phyloP scores from a whole-genome alignment of 345 rosid genomes.

The Hypericum perforatum region DNA sequence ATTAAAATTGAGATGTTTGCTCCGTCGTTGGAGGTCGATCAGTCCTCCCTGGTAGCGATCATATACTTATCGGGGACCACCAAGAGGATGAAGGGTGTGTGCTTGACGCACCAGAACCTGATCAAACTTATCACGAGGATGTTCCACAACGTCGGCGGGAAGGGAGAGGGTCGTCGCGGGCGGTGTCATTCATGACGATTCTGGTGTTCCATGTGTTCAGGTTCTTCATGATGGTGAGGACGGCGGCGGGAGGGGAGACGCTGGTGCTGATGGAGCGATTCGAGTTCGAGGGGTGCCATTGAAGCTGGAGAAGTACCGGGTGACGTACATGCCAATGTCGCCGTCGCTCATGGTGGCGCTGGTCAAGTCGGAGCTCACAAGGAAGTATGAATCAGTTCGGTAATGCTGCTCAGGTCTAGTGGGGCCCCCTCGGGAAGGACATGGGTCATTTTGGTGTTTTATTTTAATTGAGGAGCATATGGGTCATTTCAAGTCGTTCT shows the following conservation, averaged over 20 bases:
- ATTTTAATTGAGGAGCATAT: no score
- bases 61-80: conserved; percentile 82
- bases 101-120: conserved; percentile 57
- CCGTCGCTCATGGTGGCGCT: conserved; percentile 71
- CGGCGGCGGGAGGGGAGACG: conserved; percentile 30
- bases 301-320: conserved; percentile 41
- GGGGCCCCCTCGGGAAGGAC: conserved; percentile 81
- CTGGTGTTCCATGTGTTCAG: conserved; percentile 42
- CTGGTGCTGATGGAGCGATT: conserved; percentile 37
- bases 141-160: conserved; percentile 10
- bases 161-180: conserved; percentile 19
- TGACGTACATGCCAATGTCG: conserved; percentile 61
- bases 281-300: conserved; percentile 31
- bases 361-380: conserved; percentile 53
- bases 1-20: not conserved
- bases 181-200: conserved; percentile 38
- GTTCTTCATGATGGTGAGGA: conserved; percentile 27
- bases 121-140: conserved; percentile 47
- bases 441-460: no score
- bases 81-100: conserved; percentile 60
- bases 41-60: conserved; percentile 56
- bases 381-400: conserved; percentile 57
- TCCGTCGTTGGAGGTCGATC: conserved; percentile 24
- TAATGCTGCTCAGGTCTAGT: conserved; percentile 44
- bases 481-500: no score